These are phyloP conservation scores for Eutypa lata DNA, from an alignment of 2,329 filamentous ascomycete species.

Conservation along the genomic window DNA sequence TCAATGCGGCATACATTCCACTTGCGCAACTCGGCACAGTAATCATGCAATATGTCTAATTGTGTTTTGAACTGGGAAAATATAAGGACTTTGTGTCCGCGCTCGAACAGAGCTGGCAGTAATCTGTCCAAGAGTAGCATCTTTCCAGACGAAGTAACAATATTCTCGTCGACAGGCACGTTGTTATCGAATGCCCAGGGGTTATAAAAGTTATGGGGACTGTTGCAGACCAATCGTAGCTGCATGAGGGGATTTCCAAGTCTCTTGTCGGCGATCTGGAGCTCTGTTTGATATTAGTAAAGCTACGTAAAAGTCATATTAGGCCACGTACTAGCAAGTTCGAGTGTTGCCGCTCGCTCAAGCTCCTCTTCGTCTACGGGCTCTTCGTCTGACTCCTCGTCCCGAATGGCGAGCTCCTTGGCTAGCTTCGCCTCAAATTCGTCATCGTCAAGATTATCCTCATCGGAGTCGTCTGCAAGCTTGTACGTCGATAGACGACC, in stretches of 20 bases:
- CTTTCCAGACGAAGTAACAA: conserved; percentile 88
- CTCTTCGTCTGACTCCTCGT: conserved; percentile 32
- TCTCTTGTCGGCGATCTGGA: conserved; percentile 86
- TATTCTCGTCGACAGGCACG: conserved; percentile 67
- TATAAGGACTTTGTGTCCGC: conserved; percentile 86
- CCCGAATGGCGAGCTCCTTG: conserved; percentile 49
- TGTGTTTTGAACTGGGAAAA: conserved; percentile 97
- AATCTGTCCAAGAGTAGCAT: conserved; percentile 92
- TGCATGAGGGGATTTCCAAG: conserved; percentile 92
- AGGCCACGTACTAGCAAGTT: conserved; percentile 66
- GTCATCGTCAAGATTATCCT: conserved; percentile 69
- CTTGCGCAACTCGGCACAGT: conserved; percentile 70
- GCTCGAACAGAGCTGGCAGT: conserved; percentile 68
- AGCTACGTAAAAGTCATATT: neutral
- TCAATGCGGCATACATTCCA: conserved; percentile 91
- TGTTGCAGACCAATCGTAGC: conserved; percentile 86
- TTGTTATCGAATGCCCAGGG: conserved; percentile 68
- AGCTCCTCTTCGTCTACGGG: conserved; percentile 55
- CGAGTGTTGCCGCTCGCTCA: conserved; percentile 64
- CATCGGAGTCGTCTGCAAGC: conserved; percentile 57
- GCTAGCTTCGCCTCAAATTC: conserved; percentile 80
- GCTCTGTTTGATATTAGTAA: conserved; percentile 49
- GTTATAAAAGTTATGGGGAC: conserved; percentile 94
- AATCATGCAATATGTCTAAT: conserved; percentile 85
- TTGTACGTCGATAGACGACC: conserved; percentile 46